Evolutionary conservation across 768 basidiomycete genomes (phyloP).

Genomic region (Paxillus ammoniavirescens): DNA sequence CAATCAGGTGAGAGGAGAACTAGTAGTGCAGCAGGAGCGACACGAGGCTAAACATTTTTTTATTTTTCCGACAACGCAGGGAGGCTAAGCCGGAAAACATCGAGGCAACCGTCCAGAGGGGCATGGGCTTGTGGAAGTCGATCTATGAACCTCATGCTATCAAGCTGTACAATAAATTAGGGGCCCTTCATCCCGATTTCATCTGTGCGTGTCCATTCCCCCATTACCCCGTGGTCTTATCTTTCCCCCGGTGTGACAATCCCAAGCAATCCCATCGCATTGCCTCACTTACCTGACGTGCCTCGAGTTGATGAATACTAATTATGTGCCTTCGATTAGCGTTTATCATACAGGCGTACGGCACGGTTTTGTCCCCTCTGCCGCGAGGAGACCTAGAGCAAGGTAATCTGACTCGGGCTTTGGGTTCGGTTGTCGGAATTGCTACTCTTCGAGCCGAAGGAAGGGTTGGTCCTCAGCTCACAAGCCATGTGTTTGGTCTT

Average conservation of each 20-base stretch:
- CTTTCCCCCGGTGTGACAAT: constrained; percentile 27
- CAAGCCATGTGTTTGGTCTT: constrained; percentile 86
- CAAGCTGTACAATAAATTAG: constrained; percentile 87
- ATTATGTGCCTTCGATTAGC: constrained; percentile 43
- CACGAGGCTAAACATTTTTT: constrained; percentile 24
- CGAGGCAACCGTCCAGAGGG: constrained; percentile 66
- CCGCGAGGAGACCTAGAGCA: constrained; percentile 67
- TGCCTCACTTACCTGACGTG: constrained; percentile 31
- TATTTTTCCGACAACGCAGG: constrained; percentile 36
- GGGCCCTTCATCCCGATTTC: constrained; percentile 90
- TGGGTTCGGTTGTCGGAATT: constrained; percentile 83
- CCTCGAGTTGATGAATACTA: constrained; percentile 31
- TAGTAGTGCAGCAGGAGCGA: constrained; percentile 4
- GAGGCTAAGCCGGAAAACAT: constrained; percentile 60
- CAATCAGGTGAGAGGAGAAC: constrained; percentile 55
- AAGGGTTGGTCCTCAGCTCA: constrained; percentile 83
- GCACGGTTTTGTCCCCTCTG: constrained; percentile 72
- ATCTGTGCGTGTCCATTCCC: constrained; percentile 62
- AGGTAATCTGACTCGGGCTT: constrained; percentile 80
- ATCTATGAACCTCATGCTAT: constrained; percentile 89
- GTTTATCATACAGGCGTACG: constrained; percentile 87
- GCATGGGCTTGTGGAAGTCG: constrained; percentile 73
- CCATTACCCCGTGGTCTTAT: constrained; percentile 35
- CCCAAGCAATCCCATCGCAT: constrained; percentile 25
- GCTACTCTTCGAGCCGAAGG: constrained; percentile 84